Conservation (phyloP, 2,329 filamentous ascomycete genomes). For the Fusarium nodosum region DNA sequence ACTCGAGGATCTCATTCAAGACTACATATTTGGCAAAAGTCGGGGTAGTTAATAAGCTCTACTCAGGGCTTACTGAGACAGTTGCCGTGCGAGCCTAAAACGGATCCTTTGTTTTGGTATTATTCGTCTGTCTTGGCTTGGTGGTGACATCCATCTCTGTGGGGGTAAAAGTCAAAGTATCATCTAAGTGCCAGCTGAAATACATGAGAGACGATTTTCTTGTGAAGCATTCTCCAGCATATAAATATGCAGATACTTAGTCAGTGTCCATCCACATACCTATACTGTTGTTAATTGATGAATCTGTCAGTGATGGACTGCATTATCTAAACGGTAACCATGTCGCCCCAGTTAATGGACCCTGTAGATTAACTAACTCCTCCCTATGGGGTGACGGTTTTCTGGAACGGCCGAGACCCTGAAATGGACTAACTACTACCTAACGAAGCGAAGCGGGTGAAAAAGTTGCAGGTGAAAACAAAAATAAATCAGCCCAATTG, state of each 20-base stretch:
- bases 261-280: not conserved
- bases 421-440: constrained; percentile 24
- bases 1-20: not conserved
- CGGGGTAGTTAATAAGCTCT: constrained; percentile 13
- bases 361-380: not conserved
- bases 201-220: not conserved
- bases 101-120: not conserved
- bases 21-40: not conserved
- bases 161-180: not conserved
- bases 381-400: not conserved
- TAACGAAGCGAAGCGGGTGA: not conserved
- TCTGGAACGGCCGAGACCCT: constrained; percentile 43
- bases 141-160: not conserved
- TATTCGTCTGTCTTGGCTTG: not conserved
- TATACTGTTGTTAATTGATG: not conserved
- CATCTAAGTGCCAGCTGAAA: not conserved
- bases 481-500: constrained; percentile 19
- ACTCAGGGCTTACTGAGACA: constrained; percentile 15
- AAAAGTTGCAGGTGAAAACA: constrained; percentile 2
- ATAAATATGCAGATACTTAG: not conserved
- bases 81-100: constrained; percentile 2
- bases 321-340: not conserved
- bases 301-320: not conserved
- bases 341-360: constrained; percentile 1
- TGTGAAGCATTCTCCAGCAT: not conserved